Evolutionary conservation across 352 stramenopile species (phyloP), one percentile per base, ranked within the genome.

Genomic region (Albugo candida): DNA sequence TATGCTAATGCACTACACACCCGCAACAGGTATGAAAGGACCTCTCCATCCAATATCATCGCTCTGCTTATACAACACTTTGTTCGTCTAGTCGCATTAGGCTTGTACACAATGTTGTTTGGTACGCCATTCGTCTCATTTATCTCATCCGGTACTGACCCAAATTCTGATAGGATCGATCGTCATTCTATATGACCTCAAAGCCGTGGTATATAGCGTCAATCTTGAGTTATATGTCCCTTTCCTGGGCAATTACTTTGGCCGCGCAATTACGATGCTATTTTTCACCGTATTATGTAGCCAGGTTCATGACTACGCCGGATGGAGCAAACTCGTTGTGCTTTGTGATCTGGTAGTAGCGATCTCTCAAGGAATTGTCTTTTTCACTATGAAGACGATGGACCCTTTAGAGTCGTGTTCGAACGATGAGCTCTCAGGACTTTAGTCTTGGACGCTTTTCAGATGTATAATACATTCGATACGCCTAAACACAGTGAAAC

Each of bases 241-340:
- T n/a, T 91, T 91, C 54, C 54, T 91, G 11, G 72, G 74, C 54
- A 91, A 86, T 55, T 87, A 87, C 56, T 76, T 91, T 14, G 77
- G 77, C n/a, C 77, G 77, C 19, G 74, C 72, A 14, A 53, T 77
- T 19, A 83, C 74, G 42, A 75, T 91, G 45, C 55, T 83, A 13
- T 91, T 82, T 58, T 84, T 91, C 49, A 72, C 74, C 1, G 74
- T 80, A 24, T 57, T 91, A 16, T 82, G 74, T 49, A 61, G 58
- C 17, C 74, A 86, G 54, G 69, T 65, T 47, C 70, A 77, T 52
- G 55, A 71, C 12, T 86, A 77, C 52, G 55, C 54, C 1, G 74
- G 74, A 41, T 86, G 72, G 69, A 84, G 69, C 36, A 70, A 69
- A 52, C 59, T 78, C 19, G 68, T 86, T 41, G 64, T 86, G 34